Conservation (phyloP, 257 asterid species). For the Lavandula angustifolia region DNA sequence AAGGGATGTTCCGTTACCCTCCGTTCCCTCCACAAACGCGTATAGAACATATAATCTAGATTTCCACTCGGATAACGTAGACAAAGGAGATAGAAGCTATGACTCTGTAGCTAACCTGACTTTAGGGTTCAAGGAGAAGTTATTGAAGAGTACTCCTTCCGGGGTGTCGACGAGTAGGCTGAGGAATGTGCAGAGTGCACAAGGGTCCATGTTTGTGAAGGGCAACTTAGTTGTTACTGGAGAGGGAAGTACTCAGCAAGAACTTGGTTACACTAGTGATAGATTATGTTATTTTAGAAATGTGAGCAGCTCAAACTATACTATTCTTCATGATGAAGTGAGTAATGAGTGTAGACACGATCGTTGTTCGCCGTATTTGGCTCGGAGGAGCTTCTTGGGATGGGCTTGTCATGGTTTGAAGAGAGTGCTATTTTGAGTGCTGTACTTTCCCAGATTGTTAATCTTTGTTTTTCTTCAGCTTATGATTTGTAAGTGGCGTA, state of each 20-base stretch:
- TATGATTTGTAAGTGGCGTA: no score
- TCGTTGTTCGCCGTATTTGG: no score
- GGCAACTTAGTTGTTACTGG: slow-evolving; percentile 57
- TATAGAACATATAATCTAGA: slow-evolving; percentile 42
- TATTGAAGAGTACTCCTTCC: slow-evolving; percentile 28
- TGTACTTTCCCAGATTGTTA: no score
- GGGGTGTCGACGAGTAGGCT: slow-evolving; percentile 40
- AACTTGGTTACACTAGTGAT: slow-evolving; percentile 37
- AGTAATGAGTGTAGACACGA: slow-evolving; percentile 42
- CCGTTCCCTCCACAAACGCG: slow-evolving; percentile 29
- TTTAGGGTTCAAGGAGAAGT: slow-evolving; percentile 52
- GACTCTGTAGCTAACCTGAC: slow-evolving; percentile 58
- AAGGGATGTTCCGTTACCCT: slow-evolving; percentile 33
- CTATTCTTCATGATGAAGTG: slow-evolving; percentile 57
- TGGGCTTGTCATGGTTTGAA: slow-evolving; percentile 12
- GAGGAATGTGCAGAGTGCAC: slow-evolving; percentile 57
- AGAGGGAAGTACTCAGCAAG: slow-evolving; percentile 64
- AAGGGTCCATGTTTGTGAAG: slow-evolving; percentile 57
- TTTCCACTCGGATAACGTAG: slow-evolving; percentile 40
- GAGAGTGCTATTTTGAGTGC: slow-evolving; percentile 30
- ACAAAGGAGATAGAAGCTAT: slow-evolving; percentile 47
- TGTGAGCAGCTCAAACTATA: slow-evolving; percentile 73
- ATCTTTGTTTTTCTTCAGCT: no score
- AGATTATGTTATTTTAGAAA: slow-evolving; percentile 60
- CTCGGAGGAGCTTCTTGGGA: slow-evolving; percentile 22